phyloP scores from a whole-genome alignment of 2,329 filamentous ascomycete species.

The Eutypella sp. region DNA sequence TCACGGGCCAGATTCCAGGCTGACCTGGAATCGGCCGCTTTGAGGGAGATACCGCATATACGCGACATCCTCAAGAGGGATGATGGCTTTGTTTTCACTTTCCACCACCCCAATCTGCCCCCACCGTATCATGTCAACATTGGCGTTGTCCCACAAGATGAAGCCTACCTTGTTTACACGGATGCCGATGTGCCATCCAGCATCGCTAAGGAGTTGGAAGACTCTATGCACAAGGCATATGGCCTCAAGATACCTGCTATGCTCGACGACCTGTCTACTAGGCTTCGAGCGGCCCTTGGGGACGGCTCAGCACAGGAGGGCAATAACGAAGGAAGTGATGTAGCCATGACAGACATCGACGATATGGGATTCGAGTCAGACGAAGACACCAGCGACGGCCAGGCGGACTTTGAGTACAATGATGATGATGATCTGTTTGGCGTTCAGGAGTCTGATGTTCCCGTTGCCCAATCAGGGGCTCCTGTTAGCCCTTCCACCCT shows the following conservation, averaged over 20 bases:
- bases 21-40: conserved; percentile 17
- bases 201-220: conserved; percentile 16
- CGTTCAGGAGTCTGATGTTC: conserved; percentile 19
- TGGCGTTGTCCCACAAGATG: conserved; percentile 32
- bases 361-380: not conserved
- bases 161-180: conserved; percentile 22
- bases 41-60: conserved; percentile 30
- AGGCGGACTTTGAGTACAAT: conserved; percentile 14
- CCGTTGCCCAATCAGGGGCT: not conserved
- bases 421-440: conserved; percentile 27
- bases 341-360: conserved; percentile 18
- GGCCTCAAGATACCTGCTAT: conserved; percentile 18
- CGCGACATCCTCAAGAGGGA: conserved; percentile 54
- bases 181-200: conserved; percentile 13
- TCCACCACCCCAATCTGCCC: conserved; percentile 22
- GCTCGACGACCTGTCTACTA: conserved; percentile 24
- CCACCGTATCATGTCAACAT: conserved; percentile 27
- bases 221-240: conserved; percentile 12
- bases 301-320: conserved; percentile 27
- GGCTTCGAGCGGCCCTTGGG: conserved; percentile 21
- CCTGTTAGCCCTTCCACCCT: conserved; percentile 5
- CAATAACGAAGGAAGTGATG: too few relatives aligned
- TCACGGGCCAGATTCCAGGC: conserved; percentile 13
- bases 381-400: conserved; percentile 16
- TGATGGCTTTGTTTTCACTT: conserved; percentile 64